Percentiles rank a stretch among this genome's conserved stretches.
Conservation (phyloP, 2,329 filamentous ascomycete genomes). For the Periconia macrospinosa region DNA sequence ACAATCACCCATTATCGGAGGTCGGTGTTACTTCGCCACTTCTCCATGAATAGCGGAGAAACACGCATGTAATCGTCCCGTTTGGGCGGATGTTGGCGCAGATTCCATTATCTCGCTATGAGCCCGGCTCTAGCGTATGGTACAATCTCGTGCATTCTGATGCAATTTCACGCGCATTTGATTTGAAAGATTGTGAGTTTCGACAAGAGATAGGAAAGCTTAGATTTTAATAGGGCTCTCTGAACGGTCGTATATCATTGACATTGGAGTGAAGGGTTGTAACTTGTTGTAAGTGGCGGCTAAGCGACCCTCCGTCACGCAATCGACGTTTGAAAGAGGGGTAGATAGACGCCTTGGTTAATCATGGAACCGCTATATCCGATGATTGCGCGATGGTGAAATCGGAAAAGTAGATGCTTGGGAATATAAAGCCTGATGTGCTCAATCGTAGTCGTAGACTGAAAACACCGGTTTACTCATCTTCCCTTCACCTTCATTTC, state of each 20-base stretch:
- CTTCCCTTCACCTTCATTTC: neutral
- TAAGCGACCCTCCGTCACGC: neutral
- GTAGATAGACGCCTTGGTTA: neutral
- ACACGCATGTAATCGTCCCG: slow-evolving; percentile 4
- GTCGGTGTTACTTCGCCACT: slow-evolving; percentile 2
- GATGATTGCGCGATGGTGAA: neutral
- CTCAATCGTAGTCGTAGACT: neutral
- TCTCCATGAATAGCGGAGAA: slow-evolving; percentile 10
- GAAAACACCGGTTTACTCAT: neutral
- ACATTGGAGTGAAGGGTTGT: neutral
- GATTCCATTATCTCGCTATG: neutral
- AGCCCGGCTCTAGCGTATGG: slow-evolving; percentile 14
- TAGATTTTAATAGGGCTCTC: too few species aligned
- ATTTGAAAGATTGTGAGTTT: slow-evolving; percentile 13
- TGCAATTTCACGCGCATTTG: slow-evolving; percentile 22
- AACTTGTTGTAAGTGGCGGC: neutral
- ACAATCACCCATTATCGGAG: neutral
- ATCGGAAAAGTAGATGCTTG: neutral
- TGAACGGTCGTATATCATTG: neutral
- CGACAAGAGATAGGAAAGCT: neutral
- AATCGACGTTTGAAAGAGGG: slow-evolving; percentile 4
- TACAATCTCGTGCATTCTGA: slow-evolving; percentile 34
- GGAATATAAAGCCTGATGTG: neutral
- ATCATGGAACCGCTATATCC: neutral
- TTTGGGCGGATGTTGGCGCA: neutral